These are phyloP conservation scores for Rhizodiscina lignyota DNA, from an alignment of 495 filamentous ascomycete genomes.

Conservation along the genomic window DNA sequence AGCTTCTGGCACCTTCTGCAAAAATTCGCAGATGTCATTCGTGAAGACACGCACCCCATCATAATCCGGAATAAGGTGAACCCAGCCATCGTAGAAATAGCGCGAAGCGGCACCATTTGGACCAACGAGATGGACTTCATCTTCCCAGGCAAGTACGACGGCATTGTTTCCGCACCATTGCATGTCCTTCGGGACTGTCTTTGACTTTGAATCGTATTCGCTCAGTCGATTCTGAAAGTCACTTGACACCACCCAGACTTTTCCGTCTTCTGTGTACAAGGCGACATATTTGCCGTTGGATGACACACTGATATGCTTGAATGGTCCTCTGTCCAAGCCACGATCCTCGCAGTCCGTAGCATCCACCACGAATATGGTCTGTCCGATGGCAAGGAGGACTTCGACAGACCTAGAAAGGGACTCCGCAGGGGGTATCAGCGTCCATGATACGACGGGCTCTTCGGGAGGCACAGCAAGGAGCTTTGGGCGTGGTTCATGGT, in stretches of 20 bases:
- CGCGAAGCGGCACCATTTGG: slow-evolving; percentile 62
- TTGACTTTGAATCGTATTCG: slow-evolving; percentile 78
- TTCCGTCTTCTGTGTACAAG: slow-evolving; percentile 71
- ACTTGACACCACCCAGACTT: slow-evolving; percentile 81
- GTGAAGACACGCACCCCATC: slow-evolving; percentile 81
- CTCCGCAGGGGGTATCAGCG: slow-evolving; percentile 71
- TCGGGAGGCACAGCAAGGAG: slow-evolving; percentile 62
- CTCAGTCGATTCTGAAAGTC: slow-evolving; percentile 85
- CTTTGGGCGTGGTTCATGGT: slow-evolving; percentile 80
- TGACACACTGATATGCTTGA: slow-evolving; percentile 75
- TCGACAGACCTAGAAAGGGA: slow-evolving; percentile 92
- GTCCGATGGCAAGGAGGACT: slow-evolving; percentile 70
- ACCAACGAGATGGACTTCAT: slow-evolving; percentile 91
- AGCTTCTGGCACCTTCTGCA: slow-evolving; percentile 81
- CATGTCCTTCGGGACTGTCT: slow-evolving; percentile 71
- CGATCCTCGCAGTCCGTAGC: slow-evolving; percentile 81
- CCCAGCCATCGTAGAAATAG: slow-evolving; percentile 78
- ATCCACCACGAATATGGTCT: slow-evolving; percentile 76
- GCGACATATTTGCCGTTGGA: slow-evolving; percentile 79
- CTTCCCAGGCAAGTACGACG: slow-evolving; percentile 89
- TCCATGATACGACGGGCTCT: slow-evolving; percentile 74
- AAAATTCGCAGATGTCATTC: slow-evolving; percentile 83
- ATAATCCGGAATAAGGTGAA: slow-evolving; percentile 76
- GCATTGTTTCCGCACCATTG: slow-evolving; percentile 96
- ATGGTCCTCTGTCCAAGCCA: slow-evolving; percentile 77